Conservation (phyloP, 192 early-diverging fungal genomes). For the Haplosporangium gracile region DNA sequence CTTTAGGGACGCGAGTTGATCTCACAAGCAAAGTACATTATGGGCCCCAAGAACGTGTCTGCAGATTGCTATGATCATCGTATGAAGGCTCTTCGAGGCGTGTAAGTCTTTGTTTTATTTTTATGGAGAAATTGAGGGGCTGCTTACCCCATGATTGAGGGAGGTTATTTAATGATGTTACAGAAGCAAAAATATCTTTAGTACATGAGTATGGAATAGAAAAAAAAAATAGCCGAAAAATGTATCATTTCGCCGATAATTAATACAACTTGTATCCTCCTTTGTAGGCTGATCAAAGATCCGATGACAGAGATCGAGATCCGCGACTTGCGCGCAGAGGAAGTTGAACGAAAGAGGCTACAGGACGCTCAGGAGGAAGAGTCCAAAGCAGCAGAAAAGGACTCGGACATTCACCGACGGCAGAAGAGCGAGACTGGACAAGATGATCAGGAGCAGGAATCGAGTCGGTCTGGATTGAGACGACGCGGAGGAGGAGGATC, state of each 20-base stretch:
- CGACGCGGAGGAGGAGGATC: background rate
- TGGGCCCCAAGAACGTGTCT: conserved; percentile 51
- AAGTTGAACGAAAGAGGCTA: background rate
- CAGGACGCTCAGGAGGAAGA: background rate
- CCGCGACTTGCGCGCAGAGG: background rate
- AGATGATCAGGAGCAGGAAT: background rate
- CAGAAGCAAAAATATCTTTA: too few relatives aligned
- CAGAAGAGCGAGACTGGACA: background rate
- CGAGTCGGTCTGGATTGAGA: background rate
- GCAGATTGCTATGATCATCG: conserved; percentile 52
- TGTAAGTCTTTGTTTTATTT: conserved; percentile 24
- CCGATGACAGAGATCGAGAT: background rate
- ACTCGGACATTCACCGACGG: background rate
- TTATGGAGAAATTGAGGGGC: background rate
- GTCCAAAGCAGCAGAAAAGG: background rate
- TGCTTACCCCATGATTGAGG: background rate
- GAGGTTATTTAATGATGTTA: too few relatives aligned
- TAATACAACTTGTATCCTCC: background rate
- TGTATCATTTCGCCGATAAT: background rate
- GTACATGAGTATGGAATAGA: too few relatives aligned
- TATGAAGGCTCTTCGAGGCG: conserved; percentile 50
- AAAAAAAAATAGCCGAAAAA: too few relatives aligned
- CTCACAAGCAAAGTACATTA: conserved; percentile 53
- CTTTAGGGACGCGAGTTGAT: conserved; percentile 46
- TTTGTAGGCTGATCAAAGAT: background rate